Base-by-base conservation (phyloP, 805 yeast species). In the Kazachstania martiniae region DNA sequence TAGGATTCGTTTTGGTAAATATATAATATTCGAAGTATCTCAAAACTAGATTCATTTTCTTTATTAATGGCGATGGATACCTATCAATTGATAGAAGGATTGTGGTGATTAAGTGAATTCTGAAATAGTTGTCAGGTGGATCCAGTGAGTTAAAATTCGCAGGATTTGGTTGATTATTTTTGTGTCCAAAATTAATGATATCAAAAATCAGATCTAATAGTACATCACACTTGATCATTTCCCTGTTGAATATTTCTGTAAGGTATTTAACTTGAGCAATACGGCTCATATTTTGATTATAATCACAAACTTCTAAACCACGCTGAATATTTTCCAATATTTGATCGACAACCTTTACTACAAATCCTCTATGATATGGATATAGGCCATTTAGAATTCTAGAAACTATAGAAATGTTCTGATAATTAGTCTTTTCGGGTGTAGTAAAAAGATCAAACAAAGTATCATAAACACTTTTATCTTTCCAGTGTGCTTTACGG, bases 21-120 rank as follows among this genome's bases (percentile, higher is more conserved):
- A 71, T 52, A 47, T 82, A 85, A 51, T 74, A 85, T 45, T 85
- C 91, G 38, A 84, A 75, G 41, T 73, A 77, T 18, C 64, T 63
- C 36, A 77, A 43, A 36, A 78, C 69, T 0, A 61, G 32, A 1
- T 49, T 44, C 9, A 72, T 30, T 23, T 62, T 58, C 4, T 44
- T 42, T 8, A 24, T 29, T 5, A 51, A 35, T 3, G 39, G 28
- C 5, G 41, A 25, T 9, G 52, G 40, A 7, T 36, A 33, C 24
- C 47, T 44, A 7, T 41, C 37, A 3, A 61, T 27, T 8, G 51
- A 53, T n/a, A 54, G 53, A 13, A 77, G 45, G 4, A 73, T 48
- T 0, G 63, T 51, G 18, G 69, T 48, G 13, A 70, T 54, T 47
- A 86, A 55, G 25, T 73, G 74, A 23, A 84, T 60, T 36, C 95